phyloP scores from a whole-genome alignment of 768 basidiomycete genomes.

The Lentinula aciculospora region DNA sequence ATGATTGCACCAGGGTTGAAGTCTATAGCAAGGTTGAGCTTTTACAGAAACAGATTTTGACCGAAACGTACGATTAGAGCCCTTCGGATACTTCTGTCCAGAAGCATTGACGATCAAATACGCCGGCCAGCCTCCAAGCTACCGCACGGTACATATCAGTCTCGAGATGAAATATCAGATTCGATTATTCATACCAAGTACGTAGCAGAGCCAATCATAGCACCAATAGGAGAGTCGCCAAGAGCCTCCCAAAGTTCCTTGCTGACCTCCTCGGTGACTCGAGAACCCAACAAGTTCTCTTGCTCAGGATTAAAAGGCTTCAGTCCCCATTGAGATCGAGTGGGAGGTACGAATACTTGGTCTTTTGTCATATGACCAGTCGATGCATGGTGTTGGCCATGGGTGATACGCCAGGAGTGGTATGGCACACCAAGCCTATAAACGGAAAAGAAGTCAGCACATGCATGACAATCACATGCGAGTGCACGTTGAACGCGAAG shows the following conservation, averaged over 20 bases:
- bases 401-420: constrained; percentile 93
- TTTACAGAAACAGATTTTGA: background rate
- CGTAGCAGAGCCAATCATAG: constrained; percentile 42
- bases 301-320: constrained; percentile 62
- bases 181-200: constrained; percentile 50
- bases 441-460: background rate
- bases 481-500: background rate
- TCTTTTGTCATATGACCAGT: constrained; percentile 93
- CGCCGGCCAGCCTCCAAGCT: constrained; percentile 82
- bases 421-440: constrained; percentile 88
- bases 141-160: background rate
- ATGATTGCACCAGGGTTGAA: constrained; percentile 75
- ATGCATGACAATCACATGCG: constrained; percentile 5
- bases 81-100: constrained; percentile 79
- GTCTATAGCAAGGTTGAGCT: constrained; percentile 31
- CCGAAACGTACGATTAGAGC: constrained; percentile 66
- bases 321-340: constrained; percentile 68
- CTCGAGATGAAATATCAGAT: background rate
- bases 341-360: constrained; percentile 91
- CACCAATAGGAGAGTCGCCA: constrained; percentile 84
- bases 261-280: constrained; percentile 60
- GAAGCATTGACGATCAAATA: constrained; percentile 82
- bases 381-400: constrained; percentile 93
- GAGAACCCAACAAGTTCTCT: constrained; percentile 61
- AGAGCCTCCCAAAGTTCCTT: constrained; percentile 79